These are phyloP conservation scores for Melastoma malabathricum DNA, from an alignment of 345 rosid genomes.

Conservation along the genomic window DNA sequence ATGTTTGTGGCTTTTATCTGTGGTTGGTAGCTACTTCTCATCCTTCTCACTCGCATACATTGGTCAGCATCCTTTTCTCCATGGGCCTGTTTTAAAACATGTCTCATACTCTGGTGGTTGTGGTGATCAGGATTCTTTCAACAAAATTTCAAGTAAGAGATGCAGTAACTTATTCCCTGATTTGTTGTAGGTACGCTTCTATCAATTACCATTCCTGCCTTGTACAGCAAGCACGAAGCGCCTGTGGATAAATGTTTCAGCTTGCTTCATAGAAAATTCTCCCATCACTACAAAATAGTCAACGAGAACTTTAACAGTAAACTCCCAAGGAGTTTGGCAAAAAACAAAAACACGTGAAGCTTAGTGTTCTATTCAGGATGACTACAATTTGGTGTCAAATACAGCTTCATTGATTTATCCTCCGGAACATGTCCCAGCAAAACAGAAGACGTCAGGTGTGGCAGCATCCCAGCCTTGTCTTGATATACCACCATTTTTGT, in stretches of 20 bases:
- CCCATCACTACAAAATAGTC: conserved; percentile 65
- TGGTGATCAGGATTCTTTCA: neutral
- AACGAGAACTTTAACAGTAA: conserved; percentile 64
- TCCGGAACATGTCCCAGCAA: too few species aligned
- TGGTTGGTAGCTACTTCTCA: conserved; percentile 66
- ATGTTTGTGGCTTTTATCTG: conserved; percentile 81
- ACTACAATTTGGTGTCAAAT: too few species aligned
- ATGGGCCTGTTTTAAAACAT: neutral
- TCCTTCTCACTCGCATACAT: conserved; percentile 78
- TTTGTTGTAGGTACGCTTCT: conserved; percentile 54
- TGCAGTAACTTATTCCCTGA: conserved; percentile 3
- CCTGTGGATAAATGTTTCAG: conserved; percentile 62
- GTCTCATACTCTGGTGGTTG: too few species aligned
- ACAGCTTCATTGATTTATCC: too few species aligned
- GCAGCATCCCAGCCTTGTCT: too few species aligned
- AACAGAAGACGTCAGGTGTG: too few species aligned
- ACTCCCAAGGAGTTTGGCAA: conserved; percentile 45
- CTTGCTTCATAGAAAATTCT: conserved; percentile 41
- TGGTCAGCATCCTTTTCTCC: conserved; percentile 30
- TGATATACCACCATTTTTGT: too few species aligned
- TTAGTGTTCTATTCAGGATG: neutral
- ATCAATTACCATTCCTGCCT: conserved; percentile 67
- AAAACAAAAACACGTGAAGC: conserved; percentile 47
- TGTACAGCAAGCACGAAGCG: conserved; percentile 59
- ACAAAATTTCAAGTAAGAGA: neutral